phyloP scores from a whole-genome alignment of 2,329 filamentous ascomycete species.

The Raffaelea deltoideospora region DNA sequence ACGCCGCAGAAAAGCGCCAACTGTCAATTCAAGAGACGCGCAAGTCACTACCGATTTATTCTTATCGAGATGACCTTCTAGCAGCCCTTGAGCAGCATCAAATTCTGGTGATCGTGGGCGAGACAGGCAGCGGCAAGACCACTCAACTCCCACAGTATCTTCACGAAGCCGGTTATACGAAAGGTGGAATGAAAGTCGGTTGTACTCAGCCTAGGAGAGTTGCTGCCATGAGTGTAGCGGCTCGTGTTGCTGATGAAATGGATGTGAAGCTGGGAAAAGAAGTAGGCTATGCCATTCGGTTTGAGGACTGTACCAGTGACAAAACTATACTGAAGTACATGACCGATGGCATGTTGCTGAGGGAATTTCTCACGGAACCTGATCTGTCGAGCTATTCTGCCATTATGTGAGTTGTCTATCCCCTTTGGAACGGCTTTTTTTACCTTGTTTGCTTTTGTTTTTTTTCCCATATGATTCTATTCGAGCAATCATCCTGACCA shows the following conservation, averaged over 20 bases:
- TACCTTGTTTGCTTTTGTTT: background rate
- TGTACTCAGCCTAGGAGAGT: conserved; percentile 93
- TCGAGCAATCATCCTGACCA: background rate
- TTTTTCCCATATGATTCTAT: background rate
- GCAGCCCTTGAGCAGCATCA: conserved; percentile 78
- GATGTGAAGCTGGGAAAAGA: conserved; percentile 80
- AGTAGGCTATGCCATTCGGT: conserved; percentile 88
- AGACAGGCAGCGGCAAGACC: conserved; percentile 91
- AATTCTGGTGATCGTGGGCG: conserved; percentile 80
- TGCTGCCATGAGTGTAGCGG: conserved; percentile 93
- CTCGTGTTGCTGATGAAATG: conserved; percentile 88
- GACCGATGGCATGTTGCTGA: conserved; percentile 90
- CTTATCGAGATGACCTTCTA: conserved; percentile 73
- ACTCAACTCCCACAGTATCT: conserved; percentile 92
- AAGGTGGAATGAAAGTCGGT: conserved; percentile 68
- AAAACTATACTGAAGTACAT: conserved; percentile 91
- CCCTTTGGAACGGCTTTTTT: background rate
- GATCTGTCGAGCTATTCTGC: conserved; percentile 70
- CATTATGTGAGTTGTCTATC: conserved; percentile 42
- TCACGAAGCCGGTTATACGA: conserved; percentile 80
- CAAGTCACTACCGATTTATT: conserved; percentile 79
- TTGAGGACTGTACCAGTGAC: conserved; percentile 81
- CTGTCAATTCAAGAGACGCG: conserved; percentile 81
- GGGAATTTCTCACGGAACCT: conserved; percentile 81
- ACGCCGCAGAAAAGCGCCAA: conserved; percentile 78